phyloP scores from a whole-genome alignment of 2,329 filamentous ascomycete genomes.

The Colletotrichum sp. region DNA sequence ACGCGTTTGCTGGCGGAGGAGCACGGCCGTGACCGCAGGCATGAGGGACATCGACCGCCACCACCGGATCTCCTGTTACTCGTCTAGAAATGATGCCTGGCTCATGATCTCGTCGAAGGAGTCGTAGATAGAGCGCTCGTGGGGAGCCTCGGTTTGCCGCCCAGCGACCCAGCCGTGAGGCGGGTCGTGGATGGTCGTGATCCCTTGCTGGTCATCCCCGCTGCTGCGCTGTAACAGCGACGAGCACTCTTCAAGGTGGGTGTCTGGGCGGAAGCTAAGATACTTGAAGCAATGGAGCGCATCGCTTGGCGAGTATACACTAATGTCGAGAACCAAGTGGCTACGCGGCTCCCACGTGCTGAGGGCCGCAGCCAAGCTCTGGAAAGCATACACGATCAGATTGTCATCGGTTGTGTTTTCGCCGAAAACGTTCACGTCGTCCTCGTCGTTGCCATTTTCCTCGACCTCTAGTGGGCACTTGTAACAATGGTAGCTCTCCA shows the following conservation, averaged over 20 bases:
- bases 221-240: neutral
- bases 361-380: constrained; percentile 33
- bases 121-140: constrained; percentile 13
- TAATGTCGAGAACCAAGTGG: constrained; percentile 40
- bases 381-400: constrained; percentile 31
- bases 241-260: constrained; percentile 9
- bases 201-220: neutral
- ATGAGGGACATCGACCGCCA: constrained; percentile 37
- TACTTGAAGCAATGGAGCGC: constrained; percentile 40
- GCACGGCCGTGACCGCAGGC: constrained; percentile 34
- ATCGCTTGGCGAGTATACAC: constrained; percentile 41
- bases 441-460: neutral
- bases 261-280: constrained; percentile 27
- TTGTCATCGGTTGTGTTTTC: constrained; percentile 26
- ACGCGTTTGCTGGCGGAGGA: constrained; percentile 42
- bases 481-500: constrained; percentile 28
- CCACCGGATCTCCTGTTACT: constrained; percentile 32
- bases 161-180: constrained; percentile 34
- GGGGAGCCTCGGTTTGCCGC: constrained; percentile 23
- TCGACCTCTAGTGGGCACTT: constrained; percentile 12
- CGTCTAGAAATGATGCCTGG: constrained; percentile 30
- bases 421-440: neutral
- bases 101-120: constrained; percentile 34
- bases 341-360: constrained; percentile 35
- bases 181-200: constrained; percentile 19